A percentile compares a stretch with the other conserved stretches of the same genome.
Evolutionary conservation across 306 rosid genomes (phyloP).

Genomic region (Castanea crenata): DNA sequence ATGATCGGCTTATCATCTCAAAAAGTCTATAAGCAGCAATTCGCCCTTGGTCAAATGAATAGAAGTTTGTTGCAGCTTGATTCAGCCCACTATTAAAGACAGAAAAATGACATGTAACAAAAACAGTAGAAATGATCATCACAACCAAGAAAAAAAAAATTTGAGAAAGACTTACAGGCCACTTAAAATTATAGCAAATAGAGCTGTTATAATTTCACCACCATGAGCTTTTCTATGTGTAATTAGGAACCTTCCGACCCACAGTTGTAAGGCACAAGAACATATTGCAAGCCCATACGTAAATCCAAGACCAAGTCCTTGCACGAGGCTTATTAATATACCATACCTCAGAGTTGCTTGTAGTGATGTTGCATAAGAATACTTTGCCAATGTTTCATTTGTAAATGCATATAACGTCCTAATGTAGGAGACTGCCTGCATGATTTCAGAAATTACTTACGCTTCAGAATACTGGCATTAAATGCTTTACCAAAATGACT

Average conservation of each 20-base stretch:
- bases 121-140: constrained; percentile 21
- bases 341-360: constrained; percentile 99
- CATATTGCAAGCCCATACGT: constrained; percentile 99
- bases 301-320: constrained; percentile 99
- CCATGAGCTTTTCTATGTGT: constrained; percentile 63
- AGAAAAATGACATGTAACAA: constrained; percentile 22
- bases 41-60: constrained; percentile 98
- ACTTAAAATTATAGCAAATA: constrained; percentile 94
- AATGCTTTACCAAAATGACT: constrained; percentile 21
- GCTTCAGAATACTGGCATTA: constrained; percentile 26
- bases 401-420: constrained; percentile 93
- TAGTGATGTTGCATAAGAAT: constrained; percentile 95
- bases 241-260: constrained; percentile 97
- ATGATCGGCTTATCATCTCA: constrained; percentile 99
- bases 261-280: constrained; percentile 97
- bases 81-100: constrained; percentile 71
- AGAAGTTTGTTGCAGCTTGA: constrained; percentile 99
- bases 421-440: constrained; percentile 95
- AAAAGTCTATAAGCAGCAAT: constrained; percentile 97
- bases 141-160: not conserved
- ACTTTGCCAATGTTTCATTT: constrained; percentile 95
- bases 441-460: constrained; percentile 23
- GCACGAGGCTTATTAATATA: constrained; percentile 95
- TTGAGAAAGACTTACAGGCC: constrained; percentile 79
- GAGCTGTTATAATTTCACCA: constrained; percentile 92